Evolutionary conservation across 352 stramenopile species (phyloP), one percentile per base, ranked within the genome.

Genomic region (Halophytophthora polymorphica): DNA sequence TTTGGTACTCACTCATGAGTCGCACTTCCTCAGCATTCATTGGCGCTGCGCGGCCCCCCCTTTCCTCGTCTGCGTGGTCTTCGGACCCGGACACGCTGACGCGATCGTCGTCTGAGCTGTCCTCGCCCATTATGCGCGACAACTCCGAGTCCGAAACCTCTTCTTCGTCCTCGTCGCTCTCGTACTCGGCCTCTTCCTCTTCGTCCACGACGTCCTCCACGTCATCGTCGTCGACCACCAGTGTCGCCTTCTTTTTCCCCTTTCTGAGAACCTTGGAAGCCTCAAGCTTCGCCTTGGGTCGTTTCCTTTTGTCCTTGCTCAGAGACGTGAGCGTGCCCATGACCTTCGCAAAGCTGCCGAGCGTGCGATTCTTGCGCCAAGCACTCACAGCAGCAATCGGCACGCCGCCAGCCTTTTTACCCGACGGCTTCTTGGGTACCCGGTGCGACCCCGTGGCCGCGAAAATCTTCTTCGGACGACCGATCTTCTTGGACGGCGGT

Each of bases 71-170:
- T 2, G 62, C 44, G 28, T 77, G 59, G 28, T 66, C 64, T 40
- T 83, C 71, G 7, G 66, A 80, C 17, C 81, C 71, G 7, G 66
- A 80, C 17, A 56, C 53, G 28, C 67, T 67, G 17, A 66, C 43
- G n/a, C 59, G 68, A 34, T 85, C 71, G 39, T 87, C 77, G 29
- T 88, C 80, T 2, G 80, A 90, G 44, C 69, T 77, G 42, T 88
- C 73, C 7, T 75, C 71, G 0, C 33, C 69, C 25, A 86, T 61
- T 17, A 83, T 53, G 1, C 85, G 34, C 15, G 69, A 81, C 12
- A 70, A 6, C 12, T 74, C 59, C 5, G 71, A 77, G 19, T 78
- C 64, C 5, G 73, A 67, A 17, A 76, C 71, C 11, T 86, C 75
- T 10, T 74, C 69, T 0, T 81, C 61, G 11, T 83, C 71, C 0